These are phyloP conservation scores for Didymella keratinophila DNA, from an alignment of 2,329 filamentous ascomycete genomes.

Conservation along the genomic window DNA sequence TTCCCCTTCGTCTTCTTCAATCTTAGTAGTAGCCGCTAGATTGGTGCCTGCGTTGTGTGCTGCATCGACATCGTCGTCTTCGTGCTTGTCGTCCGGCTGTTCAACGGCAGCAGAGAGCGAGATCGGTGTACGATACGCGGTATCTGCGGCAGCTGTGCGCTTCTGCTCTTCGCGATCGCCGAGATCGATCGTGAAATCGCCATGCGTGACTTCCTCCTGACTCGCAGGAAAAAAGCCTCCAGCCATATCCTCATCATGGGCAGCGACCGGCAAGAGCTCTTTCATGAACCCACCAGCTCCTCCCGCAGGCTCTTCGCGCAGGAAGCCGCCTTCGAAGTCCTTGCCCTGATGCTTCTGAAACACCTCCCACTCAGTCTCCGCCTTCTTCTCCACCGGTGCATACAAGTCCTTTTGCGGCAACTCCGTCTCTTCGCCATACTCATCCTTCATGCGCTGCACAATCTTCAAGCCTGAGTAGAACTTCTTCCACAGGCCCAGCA, in stretches of 20 bases:
- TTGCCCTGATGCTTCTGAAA: slow-evolving; percentile 35
- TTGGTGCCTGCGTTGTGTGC: background rate
- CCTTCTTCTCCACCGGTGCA: slow-evolving; percentile 57
- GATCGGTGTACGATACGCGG: slow-evolving; percentile 41
- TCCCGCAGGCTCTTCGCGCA: slow-evolving; percentile 41
- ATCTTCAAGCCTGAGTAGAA: slow-evolving; percentile 87
- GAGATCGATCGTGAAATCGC: slow-evolving; percentile 45
- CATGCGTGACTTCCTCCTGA: slow-evolving; percentile 42
- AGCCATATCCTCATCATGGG: slow-evolving; percentile 39
- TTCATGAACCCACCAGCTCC: slow-evolving; percentile 24
- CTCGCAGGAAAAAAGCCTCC: slow-evolving; percentile 51
- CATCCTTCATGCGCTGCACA: slow-evolving; percentile 53
- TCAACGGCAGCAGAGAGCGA: slow-evolving; percentile 47
- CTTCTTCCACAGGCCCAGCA: slow-evolving; percentile 82
- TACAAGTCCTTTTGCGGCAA: slow-evolving; percentile 67
- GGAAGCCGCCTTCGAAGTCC: slow-evolving; percentile 54
- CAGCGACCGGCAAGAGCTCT: slow-evolving; percentile 16
- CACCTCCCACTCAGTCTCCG: slow-evolving; percentile 56
- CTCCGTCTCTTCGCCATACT: slow-evolving; percentile 44
- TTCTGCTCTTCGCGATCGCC: slow-evolving; percentile 30
- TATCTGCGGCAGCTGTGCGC: slow-evolving; percentile 18
- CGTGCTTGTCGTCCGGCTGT: slow-evolving; percentile 18
- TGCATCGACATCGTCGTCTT: background rate
- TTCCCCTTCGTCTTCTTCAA: slow-evolving; percentile 29
- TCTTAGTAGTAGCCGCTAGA: slow-evolving; percentile 10